Conservation (phyloP, 306 rosid species). For the Oemleria cerasiformis region DNA sequence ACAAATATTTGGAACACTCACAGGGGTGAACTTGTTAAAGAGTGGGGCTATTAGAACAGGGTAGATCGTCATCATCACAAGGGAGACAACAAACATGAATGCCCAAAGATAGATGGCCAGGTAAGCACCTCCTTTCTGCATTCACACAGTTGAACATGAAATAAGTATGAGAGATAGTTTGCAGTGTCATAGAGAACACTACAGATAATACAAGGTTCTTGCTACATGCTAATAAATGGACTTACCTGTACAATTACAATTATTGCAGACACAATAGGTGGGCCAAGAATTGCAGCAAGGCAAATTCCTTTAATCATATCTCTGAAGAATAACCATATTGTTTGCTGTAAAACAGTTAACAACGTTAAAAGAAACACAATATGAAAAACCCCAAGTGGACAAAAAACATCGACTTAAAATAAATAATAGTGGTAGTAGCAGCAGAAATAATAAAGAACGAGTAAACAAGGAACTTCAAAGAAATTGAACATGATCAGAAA, state of each 20-base stretch:
- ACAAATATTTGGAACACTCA: slow-evolving; percentile 40
- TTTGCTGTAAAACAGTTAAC: slow-evolving; percentile 65
- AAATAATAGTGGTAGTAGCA: not conserved
- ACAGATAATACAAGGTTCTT: slow-evolving; percentile 16
- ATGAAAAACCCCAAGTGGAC: not conserved
- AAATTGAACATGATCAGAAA: slow-evolving; percentile 8
- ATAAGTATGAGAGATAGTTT: no score
- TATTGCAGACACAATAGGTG: slow-evolving; percentile 89
- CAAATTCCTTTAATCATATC: slow-evolving; percentile 80
- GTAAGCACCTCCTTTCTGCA: slow-evolving; percentile 99
- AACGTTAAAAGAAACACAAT: slow-evolving; percentile 21
- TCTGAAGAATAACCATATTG: slow-evolving; percentile 84
- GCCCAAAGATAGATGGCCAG: slow-evolving; percentile 97
- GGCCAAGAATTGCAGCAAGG: slow-evolving; percentile 68
- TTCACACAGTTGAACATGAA: slow-evolving; percentile 24
- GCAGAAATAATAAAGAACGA: not conserved
- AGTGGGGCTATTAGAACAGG: slow-evolving; percentile 95
- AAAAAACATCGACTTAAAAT: not conserved
- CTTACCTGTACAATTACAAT: slow-evolving; percentile 84
- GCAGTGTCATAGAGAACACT: slow-evolving; percentile 8
- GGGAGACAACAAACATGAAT: slow-evolving; percentile 79
- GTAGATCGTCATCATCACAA: slow-evolving; percentile 95
- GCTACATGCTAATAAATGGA: slow-evolving; percentile 4
- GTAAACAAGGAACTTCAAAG: slow-evolving; percentile 13
- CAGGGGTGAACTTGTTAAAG: slow-evolving; percentile 92